Percentiles rank a stretch among this genome's conserved stretches.
These are phyloP conservation scores for Pichia nakasei DNA, from an alignment of 805 yeast genomes.

Conservation along the genomic window DNA sequence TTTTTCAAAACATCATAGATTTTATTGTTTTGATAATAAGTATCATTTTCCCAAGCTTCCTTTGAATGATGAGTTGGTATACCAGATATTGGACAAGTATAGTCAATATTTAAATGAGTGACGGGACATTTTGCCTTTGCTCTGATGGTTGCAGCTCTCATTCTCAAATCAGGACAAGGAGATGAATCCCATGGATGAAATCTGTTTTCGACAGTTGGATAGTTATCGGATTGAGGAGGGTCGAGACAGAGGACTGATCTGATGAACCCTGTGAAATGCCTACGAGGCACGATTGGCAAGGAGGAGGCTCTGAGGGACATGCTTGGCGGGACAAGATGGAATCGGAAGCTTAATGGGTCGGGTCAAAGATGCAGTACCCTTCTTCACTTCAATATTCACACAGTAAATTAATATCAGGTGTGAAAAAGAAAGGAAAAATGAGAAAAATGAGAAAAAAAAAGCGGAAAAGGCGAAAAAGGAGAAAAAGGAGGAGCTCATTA, in stretches of 20 bases:
- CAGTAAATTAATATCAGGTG: too few relatives aligned
- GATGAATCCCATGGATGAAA: conserved; percentile 90
- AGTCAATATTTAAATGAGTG: conserved; percentile 69
- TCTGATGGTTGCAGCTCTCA: conserved; percentile 84
- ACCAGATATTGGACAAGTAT: conserved; percentile 88
- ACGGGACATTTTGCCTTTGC: conserved; percentile 88
- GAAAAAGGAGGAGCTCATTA: too few relatives aligned
- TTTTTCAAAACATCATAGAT: conserved; percentile 69
- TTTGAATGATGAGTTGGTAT: conserved; percentile 91
- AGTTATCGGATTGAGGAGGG: conserved; percentile 54
- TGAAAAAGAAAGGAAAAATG: too few relatives aligned
- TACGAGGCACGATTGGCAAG: conserved; percentile 2
- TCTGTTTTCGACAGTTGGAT: conserved; percentile 63
- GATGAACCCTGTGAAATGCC: conserved; percentile 27
- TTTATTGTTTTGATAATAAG: conserved; percentile 56
- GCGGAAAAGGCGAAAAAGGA: too few relatives aligned
- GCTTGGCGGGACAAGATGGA: neutral
- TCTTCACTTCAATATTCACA: too few relatives aligned
- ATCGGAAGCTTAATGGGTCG: too few relatives aligned
- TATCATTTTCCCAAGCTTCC: conserved; percentile 84
- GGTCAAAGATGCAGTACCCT: too few relatives aligned
- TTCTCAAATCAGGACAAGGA: conserved; percentile 78
- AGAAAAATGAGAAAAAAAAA: too few relatives aligned
- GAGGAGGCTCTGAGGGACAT: neutral
- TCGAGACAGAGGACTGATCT: conserved; percentile 38